Evolutionary conservation across 371 early-diverging fungal species (phyloP).

Genomic region (Dichotomocladium elegans): DNA sequence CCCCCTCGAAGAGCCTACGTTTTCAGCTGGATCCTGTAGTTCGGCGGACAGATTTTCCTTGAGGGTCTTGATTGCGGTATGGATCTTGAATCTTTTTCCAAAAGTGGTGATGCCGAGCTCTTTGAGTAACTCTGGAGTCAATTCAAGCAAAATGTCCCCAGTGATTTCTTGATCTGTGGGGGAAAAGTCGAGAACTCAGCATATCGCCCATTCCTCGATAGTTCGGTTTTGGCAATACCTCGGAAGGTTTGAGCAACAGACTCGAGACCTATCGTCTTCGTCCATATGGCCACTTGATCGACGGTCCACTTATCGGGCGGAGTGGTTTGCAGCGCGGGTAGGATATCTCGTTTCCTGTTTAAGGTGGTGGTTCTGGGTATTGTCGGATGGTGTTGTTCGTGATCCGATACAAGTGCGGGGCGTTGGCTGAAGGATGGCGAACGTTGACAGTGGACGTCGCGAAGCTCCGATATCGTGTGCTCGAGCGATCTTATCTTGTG

Average conservation of each 20-base stretch:
- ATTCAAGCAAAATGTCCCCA: conserved; percentile 62
- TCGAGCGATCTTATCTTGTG: conserved; percentile 27
- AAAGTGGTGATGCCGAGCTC: conserved; percentile 63
- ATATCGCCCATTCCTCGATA: too few species aligned
- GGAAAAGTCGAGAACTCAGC: too few species aligned
- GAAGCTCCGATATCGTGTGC: background rate
- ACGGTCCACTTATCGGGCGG: conserved; percentile 43
- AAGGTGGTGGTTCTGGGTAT: background rate
- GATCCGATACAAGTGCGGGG: too few species aligned
- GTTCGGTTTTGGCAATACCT: too few species aligned
- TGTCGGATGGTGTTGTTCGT: too few species aligned
- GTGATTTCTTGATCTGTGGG: conserved; percentile 65
- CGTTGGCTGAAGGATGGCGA: too few species aligned
- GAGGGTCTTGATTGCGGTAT: conserved; percentile 56
- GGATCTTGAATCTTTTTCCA: conserved; percentile 67
- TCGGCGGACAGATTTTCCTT: too few species aligned
- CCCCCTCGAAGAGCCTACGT: too few species aligned
- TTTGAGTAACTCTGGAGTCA: conserved; percentile 65
- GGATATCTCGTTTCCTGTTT: background rate
- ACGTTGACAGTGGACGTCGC: background rate
- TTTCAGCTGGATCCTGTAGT: too few species aligned
- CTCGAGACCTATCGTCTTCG: conserved; percentile 51
- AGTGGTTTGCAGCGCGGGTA: conserved; percentile 1
- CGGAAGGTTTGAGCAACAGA: too few species aligned
- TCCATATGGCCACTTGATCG: conserved; percentile 43